Conservation (phyloP, 2,329 filamentous ascomycete species). For the Amesomyces nigricolor region DNA sequence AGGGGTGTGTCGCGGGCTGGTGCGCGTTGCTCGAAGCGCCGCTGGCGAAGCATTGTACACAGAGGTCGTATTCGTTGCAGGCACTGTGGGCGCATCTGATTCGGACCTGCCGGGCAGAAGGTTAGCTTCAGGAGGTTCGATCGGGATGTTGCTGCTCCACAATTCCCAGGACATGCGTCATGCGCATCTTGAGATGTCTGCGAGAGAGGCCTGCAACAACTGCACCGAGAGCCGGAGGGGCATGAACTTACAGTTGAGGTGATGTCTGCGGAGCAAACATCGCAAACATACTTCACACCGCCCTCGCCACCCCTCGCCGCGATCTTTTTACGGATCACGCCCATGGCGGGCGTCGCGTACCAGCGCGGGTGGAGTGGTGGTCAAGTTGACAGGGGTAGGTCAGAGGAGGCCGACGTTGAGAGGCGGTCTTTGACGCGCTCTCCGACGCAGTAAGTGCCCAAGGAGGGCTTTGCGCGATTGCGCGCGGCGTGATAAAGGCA, state of each 20-base stretch:
- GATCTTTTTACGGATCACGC: conserved; percentile 94
- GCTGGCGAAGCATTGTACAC: conserved; percentile 87
- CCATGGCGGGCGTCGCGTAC: conserved; percentile 52
- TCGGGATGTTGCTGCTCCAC: conserved; percentile 10
- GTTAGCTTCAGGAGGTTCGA: conserved; percentile 15
- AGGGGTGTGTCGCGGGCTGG: conserved; percentile 79
- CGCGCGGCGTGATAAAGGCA: background rate
- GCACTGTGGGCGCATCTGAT: conserved; percentile 80
- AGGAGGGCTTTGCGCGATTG: conserved; percentile 9
- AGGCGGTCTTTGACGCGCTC: too few relatives aligned
- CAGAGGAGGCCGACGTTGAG: background rate
- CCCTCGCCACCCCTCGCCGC: conserved; percentile 78
- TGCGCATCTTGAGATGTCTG: conserved; percentile 6
- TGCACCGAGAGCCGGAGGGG: background rate
- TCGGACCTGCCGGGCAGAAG: conserved; percentile 59
- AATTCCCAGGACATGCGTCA: conserved; percentile 8
- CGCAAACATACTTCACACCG: conserved; percentile 93
- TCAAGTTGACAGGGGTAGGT: conserved; percentile 20
- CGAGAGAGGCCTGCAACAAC: background rate
- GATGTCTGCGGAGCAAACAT: conserved; percentile 93
- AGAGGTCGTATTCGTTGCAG: conserved; percentile 94
- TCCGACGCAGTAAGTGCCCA: conserved; percentile 9
- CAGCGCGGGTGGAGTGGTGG: conserved; percentile 17
- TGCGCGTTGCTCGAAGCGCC: conserved; percentile 78
- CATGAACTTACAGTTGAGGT: conserved; percentile 75